Conservation (phyloP, 75 land plant species). For the Picea glauca region DNA sequence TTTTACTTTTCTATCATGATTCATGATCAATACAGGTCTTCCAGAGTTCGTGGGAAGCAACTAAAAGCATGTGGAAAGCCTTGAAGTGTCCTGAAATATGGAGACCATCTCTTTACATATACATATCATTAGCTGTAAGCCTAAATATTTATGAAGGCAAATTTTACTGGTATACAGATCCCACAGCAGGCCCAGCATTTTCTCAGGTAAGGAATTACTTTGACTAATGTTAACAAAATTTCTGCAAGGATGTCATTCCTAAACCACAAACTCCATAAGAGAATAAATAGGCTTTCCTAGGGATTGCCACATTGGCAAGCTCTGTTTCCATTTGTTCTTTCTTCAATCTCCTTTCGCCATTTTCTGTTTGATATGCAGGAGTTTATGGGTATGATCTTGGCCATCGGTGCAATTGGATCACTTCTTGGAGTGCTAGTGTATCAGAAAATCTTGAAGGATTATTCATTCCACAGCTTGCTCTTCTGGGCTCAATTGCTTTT, state of each 20-base stretch:
- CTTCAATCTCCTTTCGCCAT: background rate
- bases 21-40: background rate
- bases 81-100: constrained; percentile 49
- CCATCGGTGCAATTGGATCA: constrained; percentile 38
- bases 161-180: constrained; percentile 75
- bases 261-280: background rate
- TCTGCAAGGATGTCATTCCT: background rate
- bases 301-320: background rate
- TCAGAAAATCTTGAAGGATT: constrained; percentile 34
- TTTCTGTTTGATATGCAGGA: constrained; percentile 14
- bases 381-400: constrained; percentile 41
- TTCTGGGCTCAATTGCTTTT: constrained; percentile 38
- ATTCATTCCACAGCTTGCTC: constrained; percentile 33
- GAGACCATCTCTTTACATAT: constrained; percentile 75
- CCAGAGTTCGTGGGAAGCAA: constrained; percentile 30
- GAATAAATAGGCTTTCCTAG: background rate
- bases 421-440: constrained; percentile 38
- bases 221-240: background rate
- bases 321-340: background rate
- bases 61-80: constrained; percentile 42
- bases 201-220: constrained; percentile 44
- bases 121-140: constrained; percentile 57
- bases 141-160: constrained; percentile 71
- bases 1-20: background rate
- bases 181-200: constrained; percentile 55